Evolutionary conservation across 768 basidiomycete species (phyloP).

Genomic region (Suillus bovinus): DNA sequence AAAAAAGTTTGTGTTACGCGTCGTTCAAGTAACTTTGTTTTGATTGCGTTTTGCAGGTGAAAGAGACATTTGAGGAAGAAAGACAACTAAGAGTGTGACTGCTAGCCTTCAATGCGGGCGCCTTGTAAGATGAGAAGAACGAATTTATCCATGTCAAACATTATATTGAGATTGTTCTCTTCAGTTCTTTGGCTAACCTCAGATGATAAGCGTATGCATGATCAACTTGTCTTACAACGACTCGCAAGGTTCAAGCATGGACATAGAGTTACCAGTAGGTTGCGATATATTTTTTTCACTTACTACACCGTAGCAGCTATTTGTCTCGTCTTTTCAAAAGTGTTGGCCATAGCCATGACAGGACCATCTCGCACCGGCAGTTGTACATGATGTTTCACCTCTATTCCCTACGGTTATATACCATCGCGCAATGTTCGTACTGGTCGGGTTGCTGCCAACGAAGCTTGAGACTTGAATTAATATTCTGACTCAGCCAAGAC

Average conservation of each 20-base stretch:
- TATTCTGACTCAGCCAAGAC: too few relatives aligned
- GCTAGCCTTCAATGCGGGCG: not conserved
- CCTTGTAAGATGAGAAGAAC: not conserved
- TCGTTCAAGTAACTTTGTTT: not conserved
- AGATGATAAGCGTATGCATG: not conserved
- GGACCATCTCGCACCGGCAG: too few relatives aligned
- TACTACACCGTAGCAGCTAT: not conserved
- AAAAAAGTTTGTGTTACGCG: conserved; percentile 41
- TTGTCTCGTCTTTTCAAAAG: too few relatives aligned
- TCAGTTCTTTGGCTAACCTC: not conserved
- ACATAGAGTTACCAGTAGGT: not conserved
- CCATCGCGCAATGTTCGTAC: too few relatives aligned
- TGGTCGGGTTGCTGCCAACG: not conserved
- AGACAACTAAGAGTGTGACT: conserved; percentile 13
- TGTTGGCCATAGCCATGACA: too few relatives aligned
- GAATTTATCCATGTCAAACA: not conserved
- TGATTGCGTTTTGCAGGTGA: conserved; percentile 32
- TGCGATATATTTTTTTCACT: too few relatives aligned
- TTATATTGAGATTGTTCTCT: not conserved
- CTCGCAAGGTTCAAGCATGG: not conserved
- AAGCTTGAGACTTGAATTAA: too few relatives aligned
- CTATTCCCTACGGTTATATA: too few relatives aligned
- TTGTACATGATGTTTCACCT: too few relatives aligned
- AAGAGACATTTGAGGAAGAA: conserved; percentile 46
- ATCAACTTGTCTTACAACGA: not conserved